phyloP scores from a whole-genome alignment of 148 eudicot species.

The Beta vulgaris region DNA sequence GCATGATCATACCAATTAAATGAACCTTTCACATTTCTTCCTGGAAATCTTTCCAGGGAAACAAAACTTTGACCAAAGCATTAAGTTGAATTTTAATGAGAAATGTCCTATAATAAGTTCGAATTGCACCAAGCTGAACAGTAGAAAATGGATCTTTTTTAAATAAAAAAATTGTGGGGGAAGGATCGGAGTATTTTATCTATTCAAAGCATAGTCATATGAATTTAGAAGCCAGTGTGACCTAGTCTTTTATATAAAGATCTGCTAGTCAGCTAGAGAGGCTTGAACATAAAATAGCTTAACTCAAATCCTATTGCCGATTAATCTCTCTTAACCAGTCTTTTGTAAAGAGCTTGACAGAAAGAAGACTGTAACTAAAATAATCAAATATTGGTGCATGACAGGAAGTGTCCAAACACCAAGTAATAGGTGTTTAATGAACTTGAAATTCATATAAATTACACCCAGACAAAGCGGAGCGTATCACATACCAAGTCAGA shows the following conservation, averaged over 20 bases:
- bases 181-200: background rate
- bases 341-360: background rate
- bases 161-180: too few species aligned
- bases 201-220: background rate
- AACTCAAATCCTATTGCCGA: background rate
- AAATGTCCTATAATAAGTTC: background rate
- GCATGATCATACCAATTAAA: too few species aligned
- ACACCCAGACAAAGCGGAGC: too few species aligned
- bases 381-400: background rate
- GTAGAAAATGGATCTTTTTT: background rate
- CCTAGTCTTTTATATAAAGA: background rate
- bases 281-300: background rate
- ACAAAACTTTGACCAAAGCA: too few species aligned
- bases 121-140: background rate
- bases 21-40: too few species aligned
- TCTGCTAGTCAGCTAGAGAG: background rate
- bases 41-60: too few species aligned
- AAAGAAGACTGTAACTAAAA: background rate
- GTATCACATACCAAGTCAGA: constrained; percentile 70
- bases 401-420: background rate
- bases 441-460: too few species aligned
- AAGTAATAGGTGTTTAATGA: too few species aligned
- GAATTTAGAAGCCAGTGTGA: background rate
- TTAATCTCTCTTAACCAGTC: background rate
- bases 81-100: too few species aligned